Evolutionary conservation across 306 rosid genomes (phyloP).

Genomic region (Fragaria ananassa): DNA sequence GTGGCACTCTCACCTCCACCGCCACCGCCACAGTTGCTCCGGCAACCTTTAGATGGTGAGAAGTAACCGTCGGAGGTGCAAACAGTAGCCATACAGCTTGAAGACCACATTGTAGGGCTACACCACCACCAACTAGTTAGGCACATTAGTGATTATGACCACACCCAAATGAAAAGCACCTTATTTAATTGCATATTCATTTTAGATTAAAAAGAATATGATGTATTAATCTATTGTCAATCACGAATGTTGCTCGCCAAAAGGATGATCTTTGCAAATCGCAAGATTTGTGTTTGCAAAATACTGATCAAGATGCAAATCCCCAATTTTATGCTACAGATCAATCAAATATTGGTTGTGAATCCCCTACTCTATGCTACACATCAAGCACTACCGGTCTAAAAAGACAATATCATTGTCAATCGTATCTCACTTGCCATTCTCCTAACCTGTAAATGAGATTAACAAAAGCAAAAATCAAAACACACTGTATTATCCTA

Average conservation of each 20-base stretch:
- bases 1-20: slow-evolving; percentile 13
- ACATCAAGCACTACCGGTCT: not conserved
- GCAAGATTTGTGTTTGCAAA: slow-evolving; percentile 14
- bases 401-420: not conserved
- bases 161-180: no score
- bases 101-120: slow-evolving; percentile 45
- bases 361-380: slow-evolving; percentile 23
- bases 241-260: no score
- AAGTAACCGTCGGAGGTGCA: slow-evolving; percentile 46
- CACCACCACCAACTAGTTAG: slow-evolving; percentile 3
- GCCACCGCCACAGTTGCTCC: slow-evolving; percentile 40
- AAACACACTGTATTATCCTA: not conserved
- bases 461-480: not conserved
- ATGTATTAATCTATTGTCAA: no score
- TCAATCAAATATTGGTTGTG: not conserved
- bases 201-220: no score
- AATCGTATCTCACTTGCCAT: no score
- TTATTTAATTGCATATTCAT: no score
- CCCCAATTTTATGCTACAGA: slow-evolving; percentile 24
- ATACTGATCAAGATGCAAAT: slow-evolving; percentile 4
- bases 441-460: no score
- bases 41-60: slow-evolving; percentile 34
- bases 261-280: not conserved
- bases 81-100: slow-evolving; percentile 60
- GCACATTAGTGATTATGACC: not conserved